phyloP scores from a whole-genome alignment of 257 asterid genomes.

The Nicotiana otophora region DNA sequence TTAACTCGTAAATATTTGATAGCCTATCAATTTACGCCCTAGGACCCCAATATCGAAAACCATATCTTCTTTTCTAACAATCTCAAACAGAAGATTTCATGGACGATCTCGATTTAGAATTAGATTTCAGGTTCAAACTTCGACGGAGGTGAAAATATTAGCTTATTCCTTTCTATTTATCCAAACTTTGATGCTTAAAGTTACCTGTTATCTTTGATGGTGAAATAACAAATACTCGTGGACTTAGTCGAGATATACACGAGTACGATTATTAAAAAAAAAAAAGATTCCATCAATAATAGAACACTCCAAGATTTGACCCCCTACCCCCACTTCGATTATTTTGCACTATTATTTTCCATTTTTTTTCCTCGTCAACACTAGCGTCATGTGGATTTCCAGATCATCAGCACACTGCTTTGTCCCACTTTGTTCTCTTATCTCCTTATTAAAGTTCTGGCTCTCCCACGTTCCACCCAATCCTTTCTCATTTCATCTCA shows the following conservation, averaged over 20 bases:
- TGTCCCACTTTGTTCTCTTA: neutral
- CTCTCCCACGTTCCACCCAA: neutral
- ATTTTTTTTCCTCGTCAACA: neutral
- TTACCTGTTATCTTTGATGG: too few relatives aligned
- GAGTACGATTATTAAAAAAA: too few relatives aligned
- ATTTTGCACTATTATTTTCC: neutral
- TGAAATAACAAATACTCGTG: too few relatives aligned
- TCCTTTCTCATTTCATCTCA: neutral
- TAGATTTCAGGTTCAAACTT: too few relatives aligned
- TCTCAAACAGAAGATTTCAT: too few relatives aligned
- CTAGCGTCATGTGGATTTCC: neutral
- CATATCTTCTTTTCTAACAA: neutral
- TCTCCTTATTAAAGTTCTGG: neutral
- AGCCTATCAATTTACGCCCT: neutral
- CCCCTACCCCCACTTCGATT: neutral
- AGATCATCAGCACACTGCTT: neutral
- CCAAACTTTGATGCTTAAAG: too few relatives aligned
- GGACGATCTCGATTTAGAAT: too few relatives aligned
- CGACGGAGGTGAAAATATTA: too few relatives aligned
- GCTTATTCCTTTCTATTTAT: too few relatives aligned
- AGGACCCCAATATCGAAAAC: too few relatives aligned
- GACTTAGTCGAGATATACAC: too few relatives aligned
- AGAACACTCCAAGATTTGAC: neutral
- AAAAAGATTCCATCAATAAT: constrained; percentile 1
- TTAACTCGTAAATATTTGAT: too few relatives aligned